phyloP scores from a whole-genome alignment of 148 eudicot genomes.

The Fagopyrum tataricum region DNA sequence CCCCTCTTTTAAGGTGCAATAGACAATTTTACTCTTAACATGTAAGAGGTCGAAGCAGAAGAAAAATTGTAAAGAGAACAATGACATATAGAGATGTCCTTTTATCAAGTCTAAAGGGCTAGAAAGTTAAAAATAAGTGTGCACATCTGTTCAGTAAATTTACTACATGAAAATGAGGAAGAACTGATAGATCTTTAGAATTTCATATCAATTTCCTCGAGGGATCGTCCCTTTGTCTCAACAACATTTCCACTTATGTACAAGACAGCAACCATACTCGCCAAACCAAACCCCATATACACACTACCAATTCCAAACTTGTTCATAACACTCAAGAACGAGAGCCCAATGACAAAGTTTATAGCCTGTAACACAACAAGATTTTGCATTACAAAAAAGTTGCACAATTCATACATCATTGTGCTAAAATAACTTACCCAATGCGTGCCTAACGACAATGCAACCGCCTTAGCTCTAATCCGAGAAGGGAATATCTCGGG shows the following conservation, averaged over 20 bases:
- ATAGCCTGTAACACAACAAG: constrained; percentile 40
- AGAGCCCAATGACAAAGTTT: constrained; percentile 80
- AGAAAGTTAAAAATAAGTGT: neutral
- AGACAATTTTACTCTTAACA: too few relatives aligned
- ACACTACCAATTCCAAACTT: constrained; percentile 82
- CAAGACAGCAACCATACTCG: constrained; percentile 61
- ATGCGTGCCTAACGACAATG: constrained; percentile 85
- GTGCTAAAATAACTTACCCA: constrained; percentile 54
- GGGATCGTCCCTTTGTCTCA: constrained; percentile 87
- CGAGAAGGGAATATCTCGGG: constrained; percentile 94
- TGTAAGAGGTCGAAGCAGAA: too few relatives aligned
- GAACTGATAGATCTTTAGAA: too few relatives aligned
- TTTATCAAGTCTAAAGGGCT: too few relatives aligned
- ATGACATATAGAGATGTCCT: too few relatives aligned
- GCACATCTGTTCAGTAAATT: neutral
- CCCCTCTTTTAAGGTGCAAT: too few relatives aligned
- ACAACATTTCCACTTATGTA: constrained; percentile 79
- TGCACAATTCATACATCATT: neutral
- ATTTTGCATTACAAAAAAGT: neutral
- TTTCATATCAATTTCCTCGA: constrained; percentile 64
- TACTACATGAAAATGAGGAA: too few relatives aligned
- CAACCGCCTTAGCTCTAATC: constrained; percentile 96
- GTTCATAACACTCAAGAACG: constrained; percentile 80
- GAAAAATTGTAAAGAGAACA: too few relatives aligned
- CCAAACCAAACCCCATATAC: constrained; percentile 72